Conservation (phyloP, 805 yeast species). For the Komagataella mondaviorum region DNA sequence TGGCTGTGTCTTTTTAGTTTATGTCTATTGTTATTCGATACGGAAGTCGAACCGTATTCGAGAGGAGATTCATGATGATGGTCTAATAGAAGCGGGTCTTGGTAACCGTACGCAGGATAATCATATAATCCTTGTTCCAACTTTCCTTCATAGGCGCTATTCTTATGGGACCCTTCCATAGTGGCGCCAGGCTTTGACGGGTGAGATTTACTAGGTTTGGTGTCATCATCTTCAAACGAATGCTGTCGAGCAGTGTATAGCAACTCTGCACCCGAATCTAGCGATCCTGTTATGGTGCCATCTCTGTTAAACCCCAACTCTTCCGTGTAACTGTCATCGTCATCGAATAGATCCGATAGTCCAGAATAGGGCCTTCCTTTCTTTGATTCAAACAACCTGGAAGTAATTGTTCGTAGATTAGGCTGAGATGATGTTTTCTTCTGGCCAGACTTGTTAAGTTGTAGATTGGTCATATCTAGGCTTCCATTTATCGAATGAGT, state of each 20-base stretch:
- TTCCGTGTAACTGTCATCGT: constrained; percentile 33
- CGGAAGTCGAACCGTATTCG: background rate
- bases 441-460: constrained; percentile 25
- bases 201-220: constrained; percentile 8
- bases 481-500: constrained; percentile 3
- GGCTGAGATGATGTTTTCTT: constrained; percentile 10
- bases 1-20: constrained; percentile 1
- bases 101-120: background rate
- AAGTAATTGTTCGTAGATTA: constrained; percentile 40
- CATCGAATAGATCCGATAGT: constrained; percentile 31
- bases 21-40: background rate
- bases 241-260: background rate
- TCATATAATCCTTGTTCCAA: background rate
- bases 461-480: constrained; percentile 3
- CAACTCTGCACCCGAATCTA: constrained; percentile 4
- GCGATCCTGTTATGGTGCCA: constrained; percentile 4
- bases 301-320: constrained; percentile 14
- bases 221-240: constrained; percentile 3
- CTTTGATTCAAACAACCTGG: constrained; percentile 58
- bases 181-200: background rate
- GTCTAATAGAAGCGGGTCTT: background rate
- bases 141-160: background rate
- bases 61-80: background rate
- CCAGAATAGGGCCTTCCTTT: constrained; percentile 66
- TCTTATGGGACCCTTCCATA: background rate